These are phyloP conservation scores for Rhamnella rubrinervis DNA, from an alignment of 331 rosid genomes.

Conservation along the genomic window DNA sequence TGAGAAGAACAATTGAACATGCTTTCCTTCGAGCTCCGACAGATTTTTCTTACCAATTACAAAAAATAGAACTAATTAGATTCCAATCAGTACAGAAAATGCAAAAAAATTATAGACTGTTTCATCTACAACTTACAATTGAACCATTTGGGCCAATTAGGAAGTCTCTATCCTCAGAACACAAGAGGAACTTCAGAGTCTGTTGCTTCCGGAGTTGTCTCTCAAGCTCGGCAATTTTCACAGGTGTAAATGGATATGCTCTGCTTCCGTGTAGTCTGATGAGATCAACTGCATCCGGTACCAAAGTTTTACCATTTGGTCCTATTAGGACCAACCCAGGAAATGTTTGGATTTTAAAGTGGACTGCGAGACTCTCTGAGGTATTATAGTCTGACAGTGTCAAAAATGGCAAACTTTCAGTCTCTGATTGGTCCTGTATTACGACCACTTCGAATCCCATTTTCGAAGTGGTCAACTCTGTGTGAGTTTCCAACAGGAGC, in stretches of 20 bases:
- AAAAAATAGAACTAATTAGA: too few species aligned
- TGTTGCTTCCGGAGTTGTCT: slow-evolving; percentile 41
- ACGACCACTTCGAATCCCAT: slow-evolving; percentile 49
- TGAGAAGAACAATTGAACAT: too few species aligned
- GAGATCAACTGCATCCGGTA: slow-evolving; percentile 29
- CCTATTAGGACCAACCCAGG: slow-evolving; percentile 46
- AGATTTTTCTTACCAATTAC: too few species aligned
- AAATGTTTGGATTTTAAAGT: slow-evolving; percentile 33
- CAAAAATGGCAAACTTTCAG: slow-evolving; percentile 38
- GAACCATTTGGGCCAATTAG: too few species aligned
- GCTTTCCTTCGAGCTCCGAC: too few species aligned
- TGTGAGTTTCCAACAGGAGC: slow-evolving; percentile 32
- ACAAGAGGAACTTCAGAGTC: slow-evolving; percentile 42
- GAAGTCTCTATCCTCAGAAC: slow-evolving; percentile 11
- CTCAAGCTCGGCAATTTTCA: slow-evolving; percentile 37
- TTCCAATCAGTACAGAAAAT: too few species aligned
- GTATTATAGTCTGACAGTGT: slow-evolving; percentile 37
- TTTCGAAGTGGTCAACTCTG: slow-evolving; percentile 38
- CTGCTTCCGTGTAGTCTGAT: slow-evolving; percentile 39
- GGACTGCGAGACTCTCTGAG: slow-evolving; percentile 30
- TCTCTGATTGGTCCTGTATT: slow-evolving; percentile 28
- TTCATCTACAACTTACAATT: too few species aligned
- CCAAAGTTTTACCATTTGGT: slow-evolving; percentile 44
- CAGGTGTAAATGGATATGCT: slow-evolving; percentile 48
- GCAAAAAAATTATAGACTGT: too few species aligned